Conservation (phyloP, 2,329 filamentous ascomycete genomes). For the Ascochyta lentis region DNA sequence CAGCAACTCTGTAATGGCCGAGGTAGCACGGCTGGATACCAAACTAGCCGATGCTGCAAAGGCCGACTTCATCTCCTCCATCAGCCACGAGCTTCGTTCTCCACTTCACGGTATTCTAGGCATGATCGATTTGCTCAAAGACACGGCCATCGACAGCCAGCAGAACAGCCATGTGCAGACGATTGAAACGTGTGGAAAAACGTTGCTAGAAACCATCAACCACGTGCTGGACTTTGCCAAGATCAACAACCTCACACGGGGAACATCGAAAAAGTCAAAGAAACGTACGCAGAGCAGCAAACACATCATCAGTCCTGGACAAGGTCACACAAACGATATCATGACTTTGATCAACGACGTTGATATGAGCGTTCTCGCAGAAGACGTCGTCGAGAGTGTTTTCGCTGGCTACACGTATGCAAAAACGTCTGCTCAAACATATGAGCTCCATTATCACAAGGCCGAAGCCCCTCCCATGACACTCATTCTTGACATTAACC, state of each 20-base stretch:
- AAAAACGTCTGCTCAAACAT: slow-evolving; percentile 36
- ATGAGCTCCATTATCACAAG: slow-evolving; percentile 28
- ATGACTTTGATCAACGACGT: slow-evolving; percentile 46
- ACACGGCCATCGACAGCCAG: slow-evolving; percentile 40
- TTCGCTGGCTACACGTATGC: slow-evolving; percentile 47
- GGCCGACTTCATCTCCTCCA: slow-evolving; percentile 64
- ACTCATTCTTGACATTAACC: slow-evolving; percentile 46
- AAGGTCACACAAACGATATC: slow-evolving; percentile 43
- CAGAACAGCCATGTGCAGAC: slow-evolving; percentile 52
- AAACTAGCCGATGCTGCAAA: slow-evolving; percentile 56
- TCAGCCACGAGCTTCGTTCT: slow-evolving; percentile 67
- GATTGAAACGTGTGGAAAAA: slow-evolving; percentile 50
- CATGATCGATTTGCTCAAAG: slow-evolving; percentile 44
- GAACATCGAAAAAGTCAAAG: slow-evolving; percentile 38
- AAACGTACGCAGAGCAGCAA: slow-evolving; percentile 39
- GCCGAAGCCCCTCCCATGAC: slow-evolving; percentile 31
- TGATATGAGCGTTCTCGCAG: slow-evolving; percentile 44
- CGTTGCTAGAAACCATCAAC: slow-evolving; percentile 51
- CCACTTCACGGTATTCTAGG: slow-evolving; percentile 67
- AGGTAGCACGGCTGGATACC: slow-evolving; percentile 48
- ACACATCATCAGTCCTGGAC: slow-evolving; percentile 39
- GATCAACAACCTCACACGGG: slow-evolving; percentile 47
- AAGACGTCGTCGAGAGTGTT: slow-evolving; percentile 48
- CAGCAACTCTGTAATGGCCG: slow-evolving; percentile 49
- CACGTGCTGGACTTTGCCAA: slow-evolving; percentile 53